Percentiles rank a stretch among this genome's conserved stretches.
Conservation (phyloP, 2,329 filamentous ascomycete species). For the Beauveria australis region DNA sequence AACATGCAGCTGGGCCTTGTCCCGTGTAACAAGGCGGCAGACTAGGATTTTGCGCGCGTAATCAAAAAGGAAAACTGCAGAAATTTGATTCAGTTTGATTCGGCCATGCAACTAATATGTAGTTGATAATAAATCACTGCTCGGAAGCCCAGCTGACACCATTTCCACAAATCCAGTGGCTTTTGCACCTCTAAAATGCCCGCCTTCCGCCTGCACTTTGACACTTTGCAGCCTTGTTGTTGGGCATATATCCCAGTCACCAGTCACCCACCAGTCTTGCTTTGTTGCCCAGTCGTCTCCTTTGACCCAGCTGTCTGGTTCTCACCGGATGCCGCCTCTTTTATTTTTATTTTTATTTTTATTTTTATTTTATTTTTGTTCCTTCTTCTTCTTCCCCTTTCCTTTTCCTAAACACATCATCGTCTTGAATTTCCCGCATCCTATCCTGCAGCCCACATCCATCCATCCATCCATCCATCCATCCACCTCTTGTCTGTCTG, state of each 20-base stretch:
- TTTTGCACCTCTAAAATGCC: conserved; percentile 3
- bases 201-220: not conserved
- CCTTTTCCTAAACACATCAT: not conserved
- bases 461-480: no score
- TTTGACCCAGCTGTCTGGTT: not conserved
- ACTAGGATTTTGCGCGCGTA: not conserved
- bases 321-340: conserved; percentile 3
- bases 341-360: not conserved
- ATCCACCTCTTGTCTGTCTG: no score
- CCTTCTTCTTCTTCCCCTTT: not conserved
- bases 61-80: not conserved
- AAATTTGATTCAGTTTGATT: conserved; percentile 8
- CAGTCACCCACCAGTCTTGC: no score
- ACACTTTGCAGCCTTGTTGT: not conserved
- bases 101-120: not conserved
- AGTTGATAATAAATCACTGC: not conserved
- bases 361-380: no score
- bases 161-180: not conserved
- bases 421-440: no score
- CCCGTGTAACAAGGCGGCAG: not conserved
- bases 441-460: no score
- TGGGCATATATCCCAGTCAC: not conserved
- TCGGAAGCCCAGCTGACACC: not conserved
- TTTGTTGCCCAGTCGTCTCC: not conserved
- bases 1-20: not conserved